Evolutionary conservation across 495 filamentous ascomycete species (phyloP).

Genomic region (Rusavskia elegans): DNA sequence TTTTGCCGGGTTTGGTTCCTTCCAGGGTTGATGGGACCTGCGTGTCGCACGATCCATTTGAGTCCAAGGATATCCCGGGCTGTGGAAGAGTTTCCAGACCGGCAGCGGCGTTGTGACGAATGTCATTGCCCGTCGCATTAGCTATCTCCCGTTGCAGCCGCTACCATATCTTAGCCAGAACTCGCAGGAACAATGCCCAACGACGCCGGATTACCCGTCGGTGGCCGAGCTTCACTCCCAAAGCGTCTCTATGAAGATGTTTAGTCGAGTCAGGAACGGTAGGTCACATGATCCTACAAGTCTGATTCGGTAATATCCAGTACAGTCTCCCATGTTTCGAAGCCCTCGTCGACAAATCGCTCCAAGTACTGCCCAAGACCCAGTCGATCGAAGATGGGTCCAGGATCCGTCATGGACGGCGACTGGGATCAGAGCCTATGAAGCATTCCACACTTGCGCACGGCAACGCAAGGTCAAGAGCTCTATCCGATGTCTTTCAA

Average conservation of each 20-base stretch:
- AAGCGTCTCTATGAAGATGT: constrained; percentile 31
- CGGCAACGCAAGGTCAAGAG: too few species aligned
- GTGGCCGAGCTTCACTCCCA: constrained; percentile 65
- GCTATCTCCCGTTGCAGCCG: constrained; percentile 35
- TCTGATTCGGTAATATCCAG: constrained; percentile 71
- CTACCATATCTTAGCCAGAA: constrained; percentile 3
- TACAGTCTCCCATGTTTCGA: constrained; percentile 68
- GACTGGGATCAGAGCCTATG: too few species aligned
- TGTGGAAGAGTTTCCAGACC: background rate
- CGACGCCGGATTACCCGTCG: constrained; percentile 40
- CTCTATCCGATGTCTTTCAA: too few species aligned
- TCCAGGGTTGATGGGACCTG: constrained; percentile 14
- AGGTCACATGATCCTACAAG: constrained; percentile 28
- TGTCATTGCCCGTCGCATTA: constrained; percentile 35
- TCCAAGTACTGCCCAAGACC: constrained; percentile 60
- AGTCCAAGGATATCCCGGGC: background rate
- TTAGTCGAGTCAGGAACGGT: background rate
- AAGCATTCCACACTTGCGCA: too few species aligned
- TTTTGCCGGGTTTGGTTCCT: constrained; percentile 26
- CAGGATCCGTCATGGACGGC: constrained; percentile 1
- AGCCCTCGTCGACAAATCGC: constrained; percentile 59
- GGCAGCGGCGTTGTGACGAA: background rate
- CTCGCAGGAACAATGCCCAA: background rate
- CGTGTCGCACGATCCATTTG: constrained; percentile 3
- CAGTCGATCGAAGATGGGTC: constrained; percentile 47